Evolutionary conservation across 306 rosid genomes (phyloP).

Genomic region (Arachis stenosperma): DNA sequence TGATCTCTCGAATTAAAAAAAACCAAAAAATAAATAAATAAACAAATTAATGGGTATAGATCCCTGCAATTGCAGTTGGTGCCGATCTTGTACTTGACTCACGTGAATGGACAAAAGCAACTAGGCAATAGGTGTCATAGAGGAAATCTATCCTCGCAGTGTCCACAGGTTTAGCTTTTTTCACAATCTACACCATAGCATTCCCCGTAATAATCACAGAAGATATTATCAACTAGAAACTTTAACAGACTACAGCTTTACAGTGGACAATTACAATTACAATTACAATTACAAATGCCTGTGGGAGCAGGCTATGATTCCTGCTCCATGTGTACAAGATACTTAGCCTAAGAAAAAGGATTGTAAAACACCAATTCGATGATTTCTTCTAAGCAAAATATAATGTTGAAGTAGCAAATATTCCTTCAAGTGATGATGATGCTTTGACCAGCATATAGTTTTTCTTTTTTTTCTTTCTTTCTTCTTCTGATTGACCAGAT

Average conservation of each 20-base stretch:
- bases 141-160: too few relatives aligned
- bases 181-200: too few relatives aligned
- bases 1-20: too few relatives aligned
- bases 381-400: constrained; percentile 33
- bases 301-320: constrained; percentile 42
- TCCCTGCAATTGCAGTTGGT: too few relatives aligned
- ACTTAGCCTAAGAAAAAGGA: constrained; percentile 9
- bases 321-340: constrained; percentile 34
- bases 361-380: constrained; percentile 6
- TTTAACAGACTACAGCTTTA: constrained; percentile 61
- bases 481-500: constrained; percentile 41
- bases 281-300: constrained; percentile 27
- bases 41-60: too few relatives aligned
- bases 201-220: constrained; percentile 31
- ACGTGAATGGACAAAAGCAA: too few relatives aligned
- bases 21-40: too few relatives aligned
- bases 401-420: constrained; percentile 29
- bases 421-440: constrained; percentile 26
- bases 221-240: constrained; percentile 47
- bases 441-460: constrained; percentile 28
- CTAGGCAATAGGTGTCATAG: too few relatives aligned
- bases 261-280: constrained; percentile 47
- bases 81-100: too few relatives aligned
- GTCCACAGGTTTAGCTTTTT: too few relatives aligned
- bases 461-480: too few relatives aligned